Base-by-base conservation (phyloP, 495 filamentous ascomycete genomes). In the Talaromyces trachyspermus region DNA sequence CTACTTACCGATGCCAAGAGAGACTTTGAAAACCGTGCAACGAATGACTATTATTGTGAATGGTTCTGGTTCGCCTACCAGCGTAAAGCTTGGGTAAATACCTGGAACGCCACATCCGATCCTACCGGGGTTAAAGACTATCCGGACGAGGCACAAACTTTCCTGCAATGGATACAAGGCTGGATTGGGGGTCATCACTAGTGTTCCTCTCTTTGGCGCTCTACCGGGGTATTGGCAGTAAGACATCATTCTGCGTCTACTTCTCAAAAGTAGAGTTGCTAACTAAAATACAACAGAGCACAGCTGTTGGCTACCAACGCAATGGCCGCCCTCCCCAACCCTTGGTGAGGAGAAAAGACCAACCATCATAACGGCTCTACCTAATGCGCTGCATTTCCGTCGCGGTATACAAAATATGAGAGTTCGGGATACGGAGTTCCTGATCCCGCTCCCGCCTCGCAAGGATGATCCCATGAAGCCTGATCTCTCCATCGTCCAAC, bases 21-120 rank as follows among this genome's bases (percentile, higher is more conserved):
- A 9, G 53, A 29, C 4, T 74, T 72, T 38, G 52, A 63, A 42
- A 43, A 50, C 0, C 57, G 68, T 0, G 75, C 72, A 17, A 48
- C 51, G 7, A 54, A 70, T 20, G 58, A 67, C 35, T 77, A 71
- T 47, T 77, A 77, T 39, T 54, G 64, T 0, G 75, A 78, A 49
- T 77, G 69, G 66, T 77, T 77, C 51, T 77, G 75, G 75, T 78
- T 76, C 52, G 59, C 75, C 1, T 75, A 70, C 44, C 66, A 70
- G 37, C 52, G 63, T 29, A 58, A 66, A 27, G 53, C 60, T 8
- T 75, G 71, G 65, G 63, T 75, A 14, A 75, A 78, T 50, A 70
- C 63, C 35, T 78, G 75, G 71, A 65, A 74, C 48, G 57, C 52
- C 18, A 65, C 60, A 1, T 27, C 53, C 4, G 66, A 74, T 36